Evolutionary conservation across 2,329 filamentous ascomycete genomes (phyloP).

Genomic region (Trichoderma sp.): DNA sequence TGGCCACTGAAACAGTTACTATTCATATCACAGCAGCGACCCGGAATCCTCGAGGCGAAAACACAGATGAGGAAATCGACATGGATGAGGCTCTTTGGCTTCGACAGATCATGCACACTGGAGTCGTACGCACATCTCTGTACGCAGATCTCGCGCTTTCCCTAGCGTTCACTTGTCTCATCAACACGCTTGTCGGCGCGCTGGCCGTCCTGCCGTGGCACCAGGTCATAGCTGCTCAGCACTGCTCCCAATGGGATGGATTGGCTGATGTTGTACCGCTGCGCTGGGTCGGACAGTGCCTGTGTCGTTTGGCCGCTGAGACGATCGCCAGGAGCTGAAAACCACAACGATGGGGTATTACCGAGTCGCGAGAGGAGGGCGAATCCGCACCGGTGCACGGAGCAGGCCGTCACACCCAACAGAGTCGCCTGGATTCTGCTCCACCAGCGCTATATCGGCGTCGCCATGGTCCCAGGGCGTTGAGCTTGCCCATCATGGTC

Average conservation of each 20-base stretch:
- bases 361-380: slow-evolving; percentile 1
- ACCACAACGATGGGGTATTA: background rate
- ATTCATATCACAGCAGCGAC: slow-evolving; percentile 20
- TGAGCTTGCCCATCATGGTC: background rate
- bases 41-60: slow-evolving; percentile 16
- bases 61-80: slow-evolving; percentile 21
- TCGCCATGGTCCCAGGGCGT: background rate
- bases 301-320: slow-evolving; percentile 7
- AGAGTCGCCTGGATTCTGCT: background rate
- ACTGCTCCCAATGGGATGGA: slow-evolving; percentile 21
- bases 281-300: slow-evolving; percentile 17
- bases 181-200: slow-evolving; percentile 8
- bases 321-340: slow-evolving; percentile 18
- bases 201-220: slow-evolving; percentile 23
- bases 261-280: slow-evolving; percentile 19
- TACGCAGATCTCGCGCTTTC: slow-evolving; percentile 26
- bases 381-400: background rate
- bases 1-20: background rate
- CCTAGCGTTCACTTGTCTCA: slow-evolving; percentile 23
- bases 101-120: slow-evolving; percentile 26
- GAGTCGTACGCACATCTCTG: slow-evolving; percentile 24
- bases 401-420: background rate
- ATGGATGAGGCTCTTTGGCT: slow-evolving; percentile 20
- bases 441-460: background rate
- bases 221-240: background rate